These are phyloP conservation scores for Urochloa ruziziensis DNA, from an alignment of 176 grass and related monocot species.

Conservation along the genomic window DNA sequence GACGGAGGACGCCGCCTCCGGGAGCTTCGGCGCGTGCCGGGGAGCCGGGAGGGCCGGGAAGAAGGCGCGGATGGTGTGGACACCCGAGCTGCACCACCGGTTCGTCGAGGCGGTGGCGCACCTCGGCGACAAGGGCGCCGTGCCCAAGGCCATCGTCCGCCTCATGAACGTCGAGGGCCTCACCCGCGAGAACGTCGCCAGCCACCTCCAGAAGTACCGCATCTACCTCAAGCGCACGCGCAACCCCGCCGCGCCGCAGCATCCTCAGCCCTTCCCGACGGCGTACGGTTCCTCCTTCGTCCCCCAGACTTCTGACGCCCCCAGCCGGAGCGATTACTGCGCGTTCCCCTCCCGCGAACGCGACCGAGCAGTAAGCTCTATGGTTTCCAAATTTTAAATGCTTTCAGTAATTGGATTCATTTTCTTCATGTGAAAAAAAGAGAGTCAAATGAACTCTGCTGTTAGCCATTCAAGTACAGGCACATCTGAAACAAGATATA, in stretches of 20 bases:
- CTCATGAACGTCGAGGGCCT: conserved; percentile 97
- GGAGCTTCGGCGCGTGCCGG: conserved; percentile 16
- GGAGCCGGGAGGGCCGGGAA: conserved; percentile 36
- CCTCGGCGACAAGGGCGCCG: conserved; percentile 75
- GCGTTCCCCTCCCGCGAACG: not conserved
- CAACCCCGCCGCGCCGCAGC: not conserved
- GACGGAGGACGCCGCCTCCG: not conserved
- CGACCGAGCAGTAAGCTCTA: conserved; percentile 23
- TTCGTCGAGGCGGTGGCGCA: conserved; percentile 88
- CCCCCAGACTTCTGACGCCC: not conserved
- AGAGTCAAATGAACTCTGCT: not conserved
- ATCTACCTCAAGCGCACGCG: conserved; percentile 79
- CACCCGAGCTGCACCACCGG: conserved; percentile 79
- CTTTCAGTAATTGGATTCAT: not conserved
- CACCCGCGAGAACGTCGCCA: conserved; percentile 94
- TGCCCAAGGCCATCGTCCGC: conserved; percentile 94
- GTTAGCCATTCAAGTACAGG: not conserved
- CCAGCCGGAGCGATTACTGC: not conserved
- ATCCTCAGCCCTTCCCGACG: not conserved
- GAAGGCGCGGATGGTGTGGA: conserved; percentile 80
- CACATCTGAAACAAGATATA: conserved; percentile 14
- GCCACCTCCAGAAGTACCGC: conserved; percentile 96
- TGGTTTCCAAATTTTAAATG: not conserved
- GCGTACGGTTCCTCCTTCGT: not conserved
- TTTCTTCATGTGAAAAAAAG: not conserved